Base-by-base conservation (phyloP, 768 basidiomycete species). In the Amanita muscaria region DNA sequence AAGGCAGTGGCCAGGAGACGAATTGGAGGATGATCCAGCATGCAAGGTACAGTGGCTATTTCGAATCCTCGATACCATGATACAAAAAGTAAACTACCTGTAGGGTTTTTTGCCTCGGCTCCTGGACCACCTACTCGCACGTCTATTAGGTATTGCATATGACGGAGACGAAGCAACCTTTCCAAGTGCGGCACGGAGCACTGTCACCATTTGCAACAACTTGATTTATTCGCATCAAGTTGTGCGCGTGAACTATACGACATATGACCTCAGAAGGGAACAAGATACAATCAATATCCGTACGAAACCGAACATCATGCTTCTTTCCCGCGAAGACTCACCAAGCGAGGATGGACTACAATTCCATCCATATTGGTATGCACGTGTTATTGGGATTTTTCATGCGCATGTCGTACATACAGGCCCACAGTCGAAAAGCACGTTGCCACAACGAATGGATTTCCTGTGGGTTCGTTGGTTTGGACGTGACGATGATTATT, bases 241-340 rank as follows among this genome's bases (percentile, higher is more conserved):
- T 11, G 6, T 41, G 27, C 29, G 14, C 0, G 29, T 41, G n/a
- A 41, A 41, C 12, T 41, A 18, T 5, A 41, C 29, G 0, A 40
- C 23, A 0, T 40, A 40, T 10, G 39, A 40, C 12, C 39, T 40
- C 10, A 10, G 39, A 10, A 3, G 24, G 4, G 24, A 40, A 14
- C 67, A 72, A 47, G 72, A 76, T 46, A 47, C 58, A 0, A 46
- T 74, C 24, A 69, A 70, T 21, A 57, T 63, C 1, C 18, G 50
- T 0, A 62, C 55, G 0, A 59, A 68, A 8, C 19, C 37, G 1
- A 35, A 45, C 5, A 22, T 37, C 1, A 31, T 37, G 44, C 1
- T 31, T 2, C 22, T 29, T 7, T 18, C 35, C 2, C 14, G 18
- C 4, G 44, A 45, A 32, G 37, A 37, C 14, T 8, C 14, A 0